Evolutionary conservation across 164 flowering plant genomes (phyloP).

Genomic region (Platanus orientalis): DNA sequence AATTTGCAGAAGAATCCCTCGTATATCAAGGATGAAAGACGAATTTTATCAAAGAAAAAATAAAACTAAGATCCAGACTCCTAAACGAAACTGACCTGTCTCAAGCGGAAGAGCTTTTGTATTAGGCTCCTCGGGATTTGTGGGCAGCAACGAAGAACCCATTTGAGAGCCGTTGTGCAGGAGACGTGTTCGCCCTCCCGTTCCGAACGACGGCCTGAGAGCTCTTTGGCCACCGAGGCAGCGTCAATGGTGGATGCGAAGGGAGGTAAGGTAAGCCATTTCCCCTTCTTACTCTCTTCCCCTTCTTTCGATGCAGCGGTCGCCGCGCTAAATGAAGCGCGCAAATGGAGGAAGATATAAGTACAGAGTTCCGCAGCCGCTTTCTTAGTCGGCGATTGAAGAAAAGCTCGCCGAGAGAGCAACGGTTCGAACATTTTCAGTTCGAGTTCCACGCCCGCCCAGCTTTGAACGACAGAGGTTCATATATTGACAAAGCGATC

Average conservation of each 20-base stretch:
- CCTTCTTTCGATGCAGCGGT: conserved; percentile 8
- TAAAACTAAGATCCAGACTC: background rate
- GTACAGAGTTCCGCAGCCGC: background rate
- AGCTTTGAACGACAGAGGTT: too few species aligned
- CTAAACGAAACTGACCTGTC: conserved; percentile 51
- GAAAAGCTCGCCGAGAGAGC: conserved; percentile 19
- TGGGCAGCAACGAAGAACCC: conserved; percentile 88
- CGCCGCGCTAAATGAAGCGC: conserved; percentile 6
- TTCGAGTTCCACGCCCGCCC: background rate
- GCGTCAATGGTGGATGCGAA: conserved; percentile 32
- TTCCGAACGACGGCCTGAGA: conserved; percentile 17
- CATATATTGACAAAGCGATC: too few species aligned
- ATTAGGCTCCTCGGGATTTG: conserved; percentile 71
- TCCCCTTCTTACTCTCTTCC: conserved; percentile 15
- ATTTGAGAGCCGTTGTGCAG: conserved; percentile 64
- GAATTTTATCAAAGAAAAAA: too few species aligned
- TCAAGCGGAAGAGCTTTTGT: conserved; percentile 89
- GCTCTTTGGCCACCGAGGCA: conserved; percentile 33
- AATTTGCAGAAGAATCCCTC: background rate
- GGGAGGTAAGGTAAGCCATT: conserved; percentile 71
- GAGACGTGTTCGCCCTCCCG: background rate
- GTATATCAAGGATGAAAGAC: background rate
- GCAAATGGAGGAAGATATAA: background rate
- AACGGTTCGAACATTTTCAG: conserved; percentile 12
- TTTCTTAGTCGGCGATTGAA: conserved; percentile 11